Base-by-base conservation (phyloP, 2,329 filamentous ascomycete species). In the Ascosphaera aggregata region DNA sequence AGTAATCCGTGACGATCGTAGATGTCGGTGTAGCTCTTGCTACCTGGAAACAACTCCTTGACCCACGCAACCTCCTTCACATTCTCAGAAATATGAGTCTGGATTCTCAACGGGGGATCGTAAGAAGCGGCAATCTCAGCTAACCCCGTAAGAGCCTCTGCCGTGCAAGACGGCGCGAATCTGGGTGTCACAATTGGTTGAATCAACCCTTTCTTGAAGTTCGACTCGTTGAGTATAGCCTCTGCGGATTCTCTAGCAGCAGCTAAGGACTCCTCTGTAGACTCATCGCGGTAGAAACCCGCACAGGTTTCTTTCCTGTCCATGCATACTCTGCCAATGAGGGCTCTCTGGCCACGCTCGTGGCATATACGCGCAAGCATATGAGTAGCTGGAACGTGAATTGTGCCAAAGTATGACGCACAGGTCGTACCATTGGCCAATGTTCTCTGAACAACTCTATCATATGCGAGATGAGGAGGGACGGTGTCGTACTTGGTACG, bases 261-360 rank as follows among this genome's bases (percentile, higher is more conserved):
- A 2, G 54, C 47, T 0, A 81, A 40, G 0, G 73, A 66, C 18
- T 65, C 60, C 2, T 68, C 67, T 0, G 73, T 57, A 13, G 68
- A 73, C 41, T 69, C 68, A 53, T 98, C 89, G 17, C 73, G 67
- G 60, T 95, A 95, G 60, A 76, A 80, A 1, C 69, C 66, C 0
- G 85, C 85, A 30, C 73, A 76, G 3, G 78, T 57, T 1, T 59
- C 54, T 0, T 56, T 54, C 20, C 68, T 67, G 54, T 95, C 82
- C 89, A 98, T 95, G 63, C 85, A 94, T n/a, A 91, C 80, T 32
- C 89, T 69, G 22, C 89, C 89, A 32, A 98, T 71, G 46, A 95
- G 80, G 4, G 89, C 89, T 39, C 89, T 68, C 59, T 98, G 89
- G 35, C 89, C 89, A 18, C 71, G 62, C 0, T 60, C 53, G n/a